Base-by-base conservation (phyloP, 495 filamentous ascomycete genomes). In the Daldinia decipiens region DNA sequence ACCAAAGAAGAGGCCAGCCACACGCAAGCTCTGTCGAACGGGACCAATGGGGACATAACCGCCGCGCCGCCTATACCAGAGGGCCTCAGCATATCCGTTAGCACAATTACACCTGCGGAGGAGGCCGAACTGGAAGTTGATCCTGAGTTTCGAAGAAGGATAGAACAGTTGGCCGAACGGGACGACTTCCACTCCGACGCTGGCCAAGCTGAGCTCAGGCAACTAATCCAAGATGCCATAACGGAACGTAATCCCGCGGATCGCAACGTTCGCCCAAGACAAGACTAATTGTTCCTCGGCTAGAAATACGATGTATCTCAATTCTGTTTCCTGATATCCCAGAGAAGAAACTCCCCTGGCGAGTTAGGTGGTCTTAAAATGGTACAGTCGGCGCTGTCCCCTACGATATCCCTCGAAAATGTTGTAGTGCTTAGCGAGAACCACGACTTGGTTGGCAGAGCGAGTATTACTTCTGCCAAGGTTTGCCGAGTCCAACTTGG, bases 91-190 rank as follows among this genome's bases (percentile, higher is more conserved):
- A 77, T 95, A 40, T 90, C 88, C 47, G 68, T 94, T 66, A 89
- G 88, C 24, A 88, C 88, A 19, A 86, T 92, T 78, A 83, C 86
- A 4, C 88, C 91, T 56, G 81, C 85, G 36, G 87, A 89, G 58
- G 84, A 83, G 9, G 80, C 82, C 36, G 86, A 85, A 5, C 79
- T 80, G 54, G 82, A 86, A 59, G 79, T 84, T 36, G 92, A 95
- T 74, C 88, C 91, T 3, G 92, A 90, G 57, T 89, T 95, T 64
- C 87, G 89, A 71, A 82, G 87, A 58, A 81, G 89, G 62, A 94
- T 96, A 74, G 92, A 95, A 68, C 87, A 93, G 75, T 78, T 95
- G 68, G 91, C 92, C 15, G 83, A 87, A 50, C 83, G 91, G 13
- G 87, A 88, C 43, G 90, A 95, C 66, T 93, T 94, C 70, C 80